Evolutionary conservation across 306 rosid genomes (phyloP).

Genomic region (Vachellia pachyceras): DNA sequence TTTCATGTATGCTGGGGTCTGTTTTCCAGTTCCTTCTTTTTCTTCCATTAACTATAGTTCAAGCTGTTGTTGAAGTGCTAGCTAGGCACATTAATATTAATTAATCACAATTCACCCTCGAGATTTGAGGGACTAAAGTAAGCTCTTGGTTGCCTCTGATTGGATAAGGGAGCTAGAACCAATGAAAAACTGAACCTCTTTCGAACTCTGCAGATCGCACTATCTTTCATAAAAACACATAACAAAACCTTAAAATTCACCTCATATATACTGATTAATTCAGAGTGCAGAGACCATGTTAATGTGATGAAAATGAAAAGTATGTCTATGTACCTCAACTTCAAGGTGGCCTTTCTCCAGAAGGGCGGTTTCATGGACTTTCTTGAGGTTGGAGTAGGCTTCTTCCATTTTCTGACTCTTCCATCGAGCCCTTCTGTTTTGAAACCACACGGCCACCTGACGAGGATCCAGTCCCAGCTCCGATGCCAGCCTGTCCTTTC

Average conservation of each 20-base stretch:
- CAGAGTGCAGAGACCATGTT: too few species aligned
- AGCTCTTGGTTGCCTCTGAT: not conserved
- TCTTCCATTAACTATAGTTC: not conserved
- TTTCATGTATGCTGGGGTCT: slow-evolving; percentile 41
- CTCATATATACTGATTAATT: too few species aligned
- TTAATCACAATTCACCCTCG: too few species aligned
- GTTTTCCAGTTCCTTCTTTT: not conserved
- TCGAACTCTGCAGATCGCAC: not conserved
- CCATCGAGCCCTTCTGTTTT: slow-evolving; percentile 85
- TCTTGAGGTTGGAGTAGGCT: slow-evolving; percentile 59
- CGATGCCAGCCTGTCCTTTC: slow-evolving; percentile 68
- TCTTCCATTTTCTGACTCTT: slow-evolving; percentile 76
- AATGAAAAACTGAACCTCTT: not conserved
- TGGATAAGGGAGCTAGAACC: not conserved
- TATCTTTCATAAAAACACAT: too few species aligned
- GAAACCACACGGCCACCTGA: slow-evolving; percentile 86
- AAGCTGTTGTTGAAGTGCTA: not conserved
- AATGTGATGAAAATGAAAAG: not conserved
- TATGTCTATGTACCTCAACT: slow-evolving; percentile 53
- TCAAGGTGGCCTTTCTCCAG: slow-evolving; percentile 57
- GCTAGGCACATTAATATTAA: too few species aligned
- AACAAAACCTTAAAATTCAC: too few species aligned
- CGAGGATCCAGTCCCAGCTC: slow-evolving; percentile 81
- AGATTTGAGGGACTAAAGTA: too few species aligned
- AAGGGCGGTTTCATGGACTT: slow-evolving; percentile 48